Evolutionary conservation across 2,329 filamentous ascomycete species (phyloP).

Genomic region (Colletotrichum musicola): DNA sequence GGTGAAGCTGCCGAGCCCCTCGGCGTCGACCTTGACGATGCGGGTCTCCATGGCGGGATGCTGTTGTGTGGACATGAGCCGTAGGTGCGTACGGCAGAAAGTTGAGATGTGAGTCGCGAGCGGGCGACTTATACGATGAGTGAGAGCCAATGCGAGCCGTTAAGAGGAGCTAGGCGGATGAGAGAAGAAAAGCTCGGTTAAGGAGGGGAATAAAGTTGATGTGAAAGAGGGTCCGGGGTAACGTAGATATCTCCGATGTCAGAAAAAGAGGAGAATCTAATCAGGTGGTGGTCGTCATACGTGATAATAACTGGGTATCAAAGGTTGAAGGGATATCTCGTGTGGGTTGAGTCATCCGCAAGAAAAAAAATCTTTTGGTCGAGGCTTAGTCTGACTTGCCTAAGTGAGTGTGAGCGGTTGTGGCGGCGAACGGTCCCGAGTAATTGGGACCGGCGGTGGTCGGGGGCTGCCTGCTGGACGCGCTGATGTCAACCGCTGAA

Average conservation of each 20-base stretch:
- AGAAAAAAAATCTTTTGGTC: slow-evolving; percentile 19
- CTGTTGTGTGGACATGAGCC: neutral
- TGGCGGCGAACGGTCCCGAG: slow-evolving; percentile 32
- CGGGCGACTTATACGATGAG: slow-evolving; percentile 36
- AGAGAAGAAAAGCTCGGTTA: neutral
- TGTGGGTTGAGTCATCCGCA: slow-evolving; percentile 34
- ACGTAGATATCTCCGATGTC: slow-evolving; percentile 13
- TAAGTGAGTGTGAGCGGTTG: neutral
- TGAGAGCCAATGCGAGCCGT: slow-evolving; percentile 25
- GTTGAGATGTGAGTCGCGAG: slow-evolving; percentile 12
- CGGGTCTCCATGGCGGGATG: slow-evolving; percentile 53
- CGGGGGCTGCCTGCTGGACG: slow-evolving; percentile 16
- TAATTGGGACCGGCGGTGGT: slow-evolving; percentile 1
- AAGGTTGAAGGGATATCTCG: slow-evolving; percentile 27
- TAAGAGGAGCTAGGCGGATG: neutral
- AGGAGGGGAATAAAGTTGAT: slow-evolving; percentile 5
- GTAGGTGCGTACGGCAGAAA: neutral
- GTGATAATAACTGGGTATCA: slow-evolving; percentile 31
- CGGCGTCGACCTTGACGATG: slow-evolving; percentile 51
- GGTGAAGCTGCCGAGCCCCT: slow-evolving; percentile 51
- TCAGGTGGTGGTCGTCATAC: slow-evolving; percentile 14
- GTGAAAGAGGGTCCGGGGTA: slow-evolving; percentile 27
- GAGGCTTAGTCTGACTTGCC: slow-evolving; percentile 18
- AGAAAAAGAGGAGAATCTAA: slow-evolving; percentile 5
- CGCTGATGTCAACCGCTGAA: slow-evolving; percentile 14